These are phyloP conservation scores for Lizonia empirigonia DNA, from an alignment of 2,329 filamentous ascomycete species.

Conservation along the genomic window DNA sequence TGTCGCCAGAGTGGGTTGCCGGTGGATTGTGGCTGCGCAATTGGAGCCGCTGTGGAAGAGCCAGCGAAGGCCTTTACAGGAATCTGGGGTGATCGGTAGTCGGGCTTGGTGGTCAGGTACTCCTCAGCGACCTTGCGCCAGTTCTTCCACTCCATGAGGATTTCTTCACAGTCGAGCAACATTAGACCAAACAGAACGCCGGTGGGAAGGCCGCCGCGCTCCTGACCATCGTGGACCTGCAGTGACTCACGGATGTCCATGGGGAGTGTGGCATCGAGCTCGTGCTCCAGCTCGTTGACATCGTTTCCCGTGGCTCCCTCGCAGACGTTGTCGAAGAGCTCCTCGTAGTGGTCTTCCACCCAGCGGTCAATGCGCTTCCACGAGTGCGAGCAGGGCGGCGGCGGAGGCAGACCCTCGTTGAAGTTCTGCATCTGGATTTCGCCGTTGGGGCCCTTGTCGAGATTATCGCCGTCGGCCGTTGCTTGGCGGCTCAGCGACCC, in stretches of 20 bases:
- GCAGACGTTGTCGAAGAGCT: conserved; percentile 90
- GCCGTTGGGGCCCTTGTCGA: conserved; percentile 71
- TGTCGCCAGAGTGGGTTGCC: conserved; percentile 77
- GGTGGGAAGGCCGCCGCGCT: conserved; percentile 86
- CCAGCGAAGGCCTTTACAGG: conserved; percentile 76
- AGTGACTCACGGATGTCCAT: conserved; percentile 93
- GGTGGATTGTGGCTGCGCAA: conserved; percentile 56
- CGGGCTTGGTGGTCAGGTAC: conserved; percentile 68
- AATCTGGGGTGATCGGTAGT: conserved; percentile 64
- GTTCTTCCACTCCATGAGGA: conserved; percentile 96
- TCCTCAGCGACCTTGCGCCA: conserved; percentile 94
- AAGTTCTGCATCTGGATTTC: conserved; percentile 98
- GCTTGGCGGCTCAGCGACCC: conserved; percentile 73
- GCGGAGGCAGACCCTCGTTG: conserved; percentile 85
- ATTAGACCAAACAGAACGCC: conserved; percentile 93
- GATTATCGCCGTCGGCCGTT: conserved; percentile 55
- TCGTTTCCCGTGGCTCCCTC: conserved; percentile 93
- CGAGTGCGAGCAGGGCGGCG: conserved; percentile 85
- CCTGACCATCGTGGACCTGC: conserved; percentile 93
- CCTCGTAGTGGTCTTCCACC: conserved; percentile 93
- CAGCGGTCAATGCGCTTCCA: conserved; percentile 94
- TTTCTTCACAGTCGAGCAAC: conserved; percentile 97
- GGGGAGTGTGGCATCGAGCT: conserved; percentile 90
- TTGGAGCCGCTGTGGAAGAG: conserved; percentile 71
- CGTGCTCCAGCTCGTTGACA: conserved; percentile 94